Conservation (phyloP, 352 stramenopile genomes). For the Pythium monospermum region DNA sequence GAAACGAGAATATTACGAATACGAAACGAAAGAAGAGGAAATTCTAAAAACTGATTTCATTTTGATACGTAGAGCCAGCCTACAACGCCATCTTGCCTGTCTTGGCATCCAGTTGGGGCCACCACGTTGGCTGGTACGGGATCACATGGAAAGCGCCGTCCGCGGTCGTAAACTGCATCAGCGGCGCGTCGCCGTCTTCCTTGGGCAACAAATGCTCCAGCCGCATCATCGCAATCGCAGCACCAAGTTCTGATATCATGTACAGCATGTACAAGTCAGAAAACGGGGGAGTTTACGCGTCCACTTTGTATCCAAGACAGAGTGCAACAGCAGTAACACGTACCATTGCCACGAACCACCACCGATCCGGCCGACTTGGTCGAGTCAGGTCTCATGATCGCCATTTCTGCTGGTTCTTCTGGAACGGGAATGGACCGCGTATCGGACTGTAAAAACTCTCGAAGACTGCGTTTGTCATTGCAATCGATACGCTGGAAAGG, state of each 20-base stretch:
- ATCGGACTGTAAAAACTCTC: constrained; percentile 37
- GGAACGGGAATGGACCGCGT: constrained; percentile 19
- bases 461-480: constrained; percentile 29
- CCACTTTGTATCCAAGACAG: too few species aligned
- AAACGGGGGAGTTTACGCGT: too few species aligned
- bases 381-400: constrained; percentile 48
- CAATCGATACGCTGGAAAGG: constrained; percentile 58
- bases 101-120: constrained; percentile 55
- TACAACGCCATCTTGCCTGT: constrained; percentile 76
- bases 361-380: constrained; percentile 63
- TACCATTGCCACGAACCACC: constrained; percentile 34
- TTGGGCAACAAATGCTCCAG: constrained; percentile 57
- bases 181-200: constrained; percentile 29
- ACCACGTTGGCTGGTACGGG: constrained; percentile 74
- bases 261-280: too few species aligned
- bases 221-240: constrained; percentile 72
- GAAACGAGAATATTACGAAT: not conserved
- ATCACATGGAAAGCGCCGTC: constrained; percentile 65
- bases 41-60: not conserved
- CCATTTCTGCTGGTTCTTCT: constrained; percentile 32
- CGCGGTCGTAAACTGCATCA: constrained; percentile 58
- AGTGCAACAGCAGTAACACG: not conserved
- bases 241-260: constrained; percentile 44
- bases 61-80: not conserved
- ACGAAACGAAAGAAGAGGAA: not conserved